These are phyloP conservation scores for Ostreobium quekettii DNA, from an alignment of 139 green algal species.

Conservation along the genomic window DNA sequence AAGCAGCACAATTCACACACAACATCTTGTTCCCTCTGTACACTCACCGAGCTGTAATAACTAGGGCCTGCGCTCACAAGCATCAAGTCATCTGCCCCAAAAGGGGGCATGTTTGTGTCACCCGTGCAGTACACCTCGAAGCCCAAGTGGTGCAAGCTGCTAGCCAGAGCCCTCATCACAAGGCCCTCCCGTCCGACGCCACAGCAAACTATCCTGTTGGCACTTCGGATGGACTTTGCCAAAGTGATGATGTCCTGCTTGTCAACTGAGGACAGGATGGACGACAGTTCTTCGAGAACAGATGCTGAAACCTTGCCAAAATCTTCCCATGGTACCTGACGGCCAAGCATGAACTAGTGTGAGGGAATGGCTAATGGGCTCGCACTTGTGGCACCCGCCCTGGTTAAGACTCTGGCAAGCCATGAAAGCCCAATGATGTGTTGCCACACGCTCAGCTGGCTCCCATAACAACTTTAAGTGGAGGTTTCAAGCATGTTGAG, in stretches of 20 bases:
- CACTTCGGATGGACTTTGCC: not conserved
- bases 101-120: constrained; percentile 10
- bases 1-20: too few relatives aligned
- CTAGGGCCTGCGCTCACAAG: constrained; percentile 8
- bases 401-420: too few relatives aligned
- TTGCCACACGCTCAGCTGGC: too few relatives aligned
- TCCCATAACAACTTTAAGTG: too few relatives aligned
- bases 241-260: constrained; percentile 2
- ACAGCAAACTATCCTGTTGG: constrained; percentile 8
- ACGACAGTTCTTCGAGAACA: not conserved
- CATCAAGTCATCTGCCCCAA: not conserved
- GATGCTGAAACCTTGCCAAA: not conserved
- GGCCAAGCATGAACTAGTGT: too few relatives aligned
- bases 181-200: constrained; percentile 1
- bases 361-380: too few relatives aligned
- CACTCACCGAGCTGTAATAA: not conserved
- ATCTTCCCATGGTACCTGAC: constrained; percentile 20
- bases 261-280: not conserved
- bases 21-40: too few relatives aligned
- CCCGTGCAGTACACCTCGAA: not conserved
- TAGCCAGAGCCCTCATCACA: constrained; percentile 11
- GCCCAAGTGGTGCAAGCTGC: constrained; percentile 12
- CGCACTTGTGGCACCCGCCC: too few relatives aligned
- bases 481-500: too few relatives aligned
- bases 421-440: too few relatives aligned